phyloP scores from a whole-genome alignment of 108 stramenopile genomes.

The Heterococcus sp. region DNA sequence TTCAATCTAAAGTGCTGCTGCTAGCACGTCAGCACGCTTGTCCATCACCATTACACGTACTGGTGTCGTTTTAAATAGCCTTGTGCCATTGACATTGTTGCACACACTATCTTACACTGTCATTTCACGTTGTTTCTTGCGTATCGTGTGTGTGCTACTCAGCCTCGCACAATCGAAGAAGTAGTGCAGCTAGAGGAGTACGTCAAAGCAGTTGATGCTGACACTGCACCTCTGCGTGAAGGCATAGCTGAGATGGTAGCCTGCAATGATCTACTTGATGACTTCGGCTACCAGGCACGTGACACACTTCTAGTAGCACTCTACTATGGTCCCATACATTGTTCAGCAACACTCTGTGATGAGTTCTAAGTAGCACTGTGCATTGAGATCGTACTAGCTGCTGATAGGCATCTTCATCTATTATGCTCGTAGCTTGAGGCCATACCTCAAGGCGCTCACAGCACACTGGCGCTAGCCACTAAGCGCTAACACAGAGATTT shows the following conservation, averaged over 20 bases:
- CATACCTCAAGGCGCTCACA: background rate
- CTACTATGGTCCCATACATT: background rate
- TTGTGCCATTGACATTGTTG: no score
- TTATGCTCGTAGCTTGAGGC: background rate
- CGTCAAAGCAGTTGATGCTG: conserved; percentile 28
- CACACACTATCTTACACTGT: no score
- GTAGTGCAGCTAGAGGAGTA: conserved; percentile 51
- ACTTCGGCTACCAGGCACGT: background rate
- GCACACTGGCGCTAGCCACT: no score
- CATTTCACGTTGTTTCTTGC: no score
- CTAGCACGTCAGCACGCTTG: no score
- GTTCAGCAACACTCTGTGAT: background rate
- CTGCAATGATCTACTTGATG: conserved; percentile 49
- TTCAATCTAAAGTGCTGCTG: no score
- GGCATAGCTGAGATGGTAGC: conserved; percentile 50
- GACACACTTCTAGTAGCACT: background rate
- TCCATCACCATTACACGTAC: no score
- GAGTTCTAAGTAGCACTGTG: background rate
- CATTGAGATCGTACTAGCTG: background rate
- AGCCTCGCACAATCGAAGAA: conserved; percentile 60
- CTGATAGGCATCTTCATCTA: background rate
- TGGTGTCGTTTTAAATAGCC: no score
- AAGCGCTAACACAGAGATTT: no score
- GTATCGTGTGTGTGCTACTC: conserved; percentile 35
- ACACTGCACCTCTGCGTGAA: conserved; percentile 10